Evolutionary conservation across 1,139 yeast species (phyloP).

Genomic region (Kazachstania sp.): DNA sequence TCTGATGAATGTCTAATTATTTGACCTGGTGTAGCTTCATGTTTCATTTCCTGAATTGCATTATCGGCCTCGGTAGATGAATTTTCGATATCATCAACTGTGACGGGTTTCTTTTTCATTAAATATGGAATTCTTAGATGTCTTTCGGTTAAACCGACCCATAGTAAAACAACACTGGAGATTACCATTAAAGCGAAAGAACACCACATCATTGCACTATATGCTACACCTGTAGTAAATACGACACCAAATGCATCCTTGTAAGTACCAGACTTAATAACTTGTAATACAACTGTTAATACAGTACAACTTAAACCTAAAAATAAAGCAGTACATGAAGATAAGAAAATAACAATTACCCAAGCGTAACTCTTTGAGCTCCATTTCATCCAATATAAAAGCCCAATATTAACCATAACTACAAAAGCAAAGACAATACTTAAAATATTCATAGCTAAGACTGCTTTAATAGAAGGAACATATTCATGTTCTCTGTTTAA

Average conservation of each 20-base stretch:
- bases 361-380: constrained; percentile 7
- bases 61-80: not conserved
- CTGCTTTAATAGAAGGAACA: constrained; percentile 25
- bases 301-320: constrained; percentile 16
- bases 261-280: constrained; percentile 24
- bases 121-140: not conserved
- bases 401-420: constrained; percentile 8
- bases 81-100: not conserved
- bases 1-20: not conserved
- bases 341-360: constrained; percentile 3
- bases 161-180: constrained; percentile 3
- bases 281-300: constrained; percentile 16
- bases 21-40: not conserved
- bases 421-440: constrained; percentile 16
- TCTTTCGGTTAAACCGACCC: constrained; percentile 3
- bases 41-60: not conserved
- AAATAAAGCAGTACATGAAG: constrained; percentile 10
- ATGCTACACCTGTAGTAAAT: constrained; percentile 17
- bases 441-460: constrained; percentile 22
- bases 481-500: constrained; percentile 24
- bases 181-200: constrained; percentile 16
- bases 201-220: constrained; percentile 22
- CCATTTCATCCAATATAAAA: constrained; percentile 5
- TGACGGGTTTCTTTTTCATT: not conserved
- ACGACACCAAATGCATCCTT: constrained; percentile 24